These are phyloP conservation scores for Metarhizium anisopliae DNA, from an alignment of 2,329 filamentous ascomycete genomes.

Conservation along the genomic window DNA sequence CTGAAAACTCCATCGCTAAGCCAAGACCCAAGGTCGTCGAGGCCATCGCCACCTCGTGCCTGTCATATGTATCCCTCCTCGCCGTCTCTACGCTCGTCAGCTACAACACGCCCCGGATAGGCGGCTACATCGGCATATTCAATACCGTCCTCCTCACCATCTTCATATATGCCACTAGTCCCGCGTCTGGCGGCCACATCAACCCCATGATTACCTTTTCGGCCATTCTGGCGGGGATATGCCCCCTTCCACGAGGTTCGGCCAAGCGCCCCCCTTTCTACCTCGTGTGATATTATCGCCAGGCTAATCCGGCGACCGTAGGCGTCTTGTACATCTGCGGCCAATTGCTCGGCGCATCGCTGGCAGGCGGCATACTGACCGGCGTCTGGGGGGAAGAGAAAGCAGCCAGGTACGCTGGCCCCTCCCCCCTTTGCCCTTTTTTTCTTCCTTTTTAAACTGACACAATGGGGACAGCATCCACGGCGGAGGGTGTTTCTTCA, in stretches of 20 bases:
- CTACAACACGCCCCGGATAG: conserved; percentile 17
- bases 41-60: conserved; percentile 16
- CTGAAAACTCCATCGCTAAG: too few species aligned
- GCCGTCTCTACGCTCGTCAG: conserved; percentile 19
- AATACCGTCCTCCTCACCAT: conserved; percentile 32
- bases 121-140: conserved; percentile 26
- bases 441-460: too few species aligned
- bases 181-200: conserved; percentile 41
- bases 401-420: conserved; percentile 15
- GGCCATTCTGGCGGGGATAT: conserved; percentile 40
- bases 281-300: too few species aligned
- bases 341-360: conserved; percentile 34
- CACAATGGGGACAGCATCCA: conserved; percentile 7
- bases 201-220: conserved; percentile 45
- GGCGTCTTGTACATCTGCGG: conserved; percentile 35
- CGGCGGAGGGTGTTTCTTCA: conserved; percentile 29
- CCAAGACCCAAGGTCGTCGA: conserved; percentile 18
- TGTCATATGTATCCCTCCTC: conserved; percentile 23
- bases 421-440: too few species aligned
- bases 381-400: conserved; percentile 23
- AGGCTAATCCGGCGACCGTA: neutral
- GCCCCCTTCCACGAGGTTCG: conserved; percentile 33
- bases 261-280: too few species aligned
- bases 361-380: conserved; percentile 33
- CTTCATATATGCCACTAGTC: conserved; percentile 39